phyloP scores from a whole-genome alignment of 108 stramenopile genomes.

The Epithemia pelagica region DNA sequence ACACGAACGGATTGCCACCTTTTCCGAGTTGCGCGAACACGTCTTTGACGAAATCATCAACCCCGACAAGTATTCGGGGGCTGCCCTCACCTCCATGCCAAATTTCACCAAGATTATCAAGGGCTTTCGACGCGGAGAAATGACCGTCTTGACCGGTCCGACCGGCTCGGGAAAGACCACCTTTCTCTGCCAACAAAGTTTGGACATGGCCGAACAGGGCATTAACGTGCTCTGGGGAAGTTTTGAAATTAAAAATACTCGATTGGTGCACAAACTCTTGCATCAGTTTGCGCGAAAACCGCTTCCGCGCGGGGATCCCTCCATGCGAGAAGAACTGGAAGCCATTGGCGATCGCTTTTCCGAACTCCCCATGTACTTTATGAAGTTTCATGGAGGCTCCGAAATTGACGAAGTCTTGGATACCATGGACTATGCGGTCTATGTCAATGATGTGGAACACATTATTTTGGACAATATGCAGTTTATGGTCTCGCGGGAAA shows the following conservation, averaged over 20 bases:
- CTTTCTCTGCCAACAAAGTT: slow-evolving; percentile 84
- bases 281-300: slow-evolving; percentile 78
- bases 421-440: slow-evolving; percentile 90
- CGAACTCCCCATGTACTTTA: slow-evolving; percentile 83
- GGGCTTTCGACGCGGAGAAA: slow-evolving; percentile 91
- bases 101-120: slow-evolving; percentile 78
- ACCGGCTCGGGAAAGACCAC: slow-evolving; percentile 90
- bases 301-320: slow-evolving; percentile 40
- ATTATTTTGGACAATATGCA: slow-evolving; percentile 95
- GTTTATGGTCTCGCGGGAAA: slow-evolving; percentile 88
- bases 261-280: slow-evolving; percentile 86
- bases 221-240: slow-evolving; percentile 92
- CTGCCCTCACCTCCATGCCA: slow-evolving; percentile 70
- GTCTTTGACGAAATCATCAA: slow-evolving; percentile 79
- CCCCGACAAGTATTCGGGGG: slow-evolving; percentile 67
- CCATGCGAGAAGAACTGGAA: slow-evolving; percentile 34
- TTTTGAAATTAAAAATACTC: slow-evolving; percentile 94
- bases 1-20: slow-evolving; percentile 75
- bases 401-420: slow-evolving; percentile 92
- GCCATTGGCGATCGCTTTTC: slow-evolving; percentile 83
- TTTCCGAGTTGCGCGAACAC: slow-evolving; percentile 61
- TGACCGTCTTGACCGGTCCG: slow-evolving; percentile 95
- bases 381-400: slow-evolving; percentile 93
- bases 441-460: slow-evolving; percentile 12
- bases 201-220: slow-evolving; percentile 90